A percentile compares a stretch with the other conserved stretches of the same genome.
These are phyloP conservation scores for Hydnomerulius pinastri DNA, from an alignment of 768 basidiomycete genomes.

Conservation along the genomic window DNA sequence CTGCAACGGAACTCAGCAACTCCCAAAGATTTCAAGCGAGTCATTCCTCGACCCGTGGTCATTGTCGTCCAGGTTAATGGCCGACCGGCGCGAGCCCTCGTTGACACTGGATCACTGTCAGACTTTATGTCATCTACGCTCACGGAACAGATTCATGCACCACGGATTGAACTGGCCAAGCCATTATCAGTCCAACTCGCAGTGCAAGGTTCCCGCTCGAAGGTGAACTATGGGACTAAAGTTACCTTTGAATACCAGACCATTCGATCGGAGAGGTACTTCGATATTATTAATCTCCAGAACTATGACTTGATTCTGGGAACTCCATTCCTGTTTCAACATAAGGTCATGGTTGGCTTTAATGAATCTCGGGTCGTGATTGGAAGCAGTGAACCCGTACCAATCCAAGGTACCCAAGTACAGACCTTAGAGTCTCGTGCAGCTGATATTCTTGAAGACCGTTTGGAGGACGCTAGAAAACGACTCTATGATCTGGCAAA, in stretches of 20 bases:
- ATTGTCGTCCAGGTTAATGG: conserved; percentile 20
- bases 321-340: conserved; percentile 40
- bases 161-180: conserved; percentile 13
- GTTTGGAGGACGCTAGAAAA: not conserved
- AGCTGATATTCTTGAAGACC: not conserved
- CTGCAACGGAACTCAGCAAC: not conserved
- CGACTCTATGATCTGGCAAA: conserved; percentile 6
- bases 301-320: conserved; percentile 43
- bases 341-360: conserved; percentile 30
- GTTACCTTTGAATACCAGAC: conserved; percentile 16
- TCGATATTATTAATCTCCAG: conserved; percentile 41
- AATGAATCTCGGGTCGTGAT: conserved; percentile 20
- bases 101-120: conserved; percentile 29
- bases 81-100: conserved; percentile 7
- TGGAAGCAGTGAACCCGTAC: conserved; percentile 7
- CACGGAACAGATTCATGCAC: conserved; percentile 25
- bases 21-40: not conserved
- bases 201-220: conserved; percentile 29
- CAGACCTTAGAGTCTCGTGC: not conserved
- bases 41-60: conserved; percentile 9
- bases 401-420: conserved; percentile 13
- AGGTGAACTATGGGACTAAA: conserved; percentile 20
- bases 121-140: conserved; percentile 35
- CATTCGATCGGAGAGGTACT: conserved; percentile 21
- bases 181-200: conserved; percentile 32